Evolutionary conservation across 202 grass and related monocot genomes (phyloP).

Genomic region (Carex arenaria): DNA sequence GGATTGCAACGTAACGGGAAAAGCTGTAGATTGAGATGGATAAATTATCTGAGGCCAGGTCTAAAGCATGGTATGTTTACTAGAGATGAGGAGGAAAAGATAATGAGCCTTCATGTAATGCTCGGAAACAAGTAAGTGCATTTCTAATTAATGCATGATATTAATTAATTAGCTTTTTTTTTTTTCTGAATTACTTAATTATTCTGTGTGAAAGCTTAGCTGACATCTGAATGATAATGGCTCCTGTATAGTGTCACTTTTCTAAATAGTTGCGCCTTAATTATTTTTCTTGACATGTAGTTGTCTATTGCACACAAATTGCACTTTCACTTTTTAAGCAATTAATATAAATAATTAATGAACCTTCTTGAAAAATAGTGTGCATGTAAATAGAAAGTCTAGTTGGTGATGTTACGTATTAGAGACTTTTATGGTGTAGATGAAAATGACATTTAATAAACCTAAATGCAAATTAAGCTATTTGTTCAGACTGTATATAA

Average conservation of each 20-base stretch:
- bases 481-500: not conserved
- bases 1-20: slow-evolving; percentile 81
- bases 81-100: slow-evolving; percentile 45
- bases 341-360: not conserved
- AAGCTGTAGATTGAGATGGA: slow-evolving; percentile 83
- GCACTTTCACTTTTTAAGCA: not conserved
- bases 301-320: not conserved
- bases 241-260: not conserved
- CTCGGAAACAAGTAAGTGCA: slow-evolving; percentile 81
- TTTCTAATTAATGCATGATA: not conserved
- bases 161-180: too few relatives aligned
- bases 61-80: slow-evolving; percentile 84
- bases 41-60: slow-evolving; percentile 87
- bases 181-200: not conserved
- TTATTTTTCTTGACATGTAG: slow-evolving; percentile 5
- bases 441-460: slow-evolving; percentile 45
- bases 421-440: slow-evolving; percentile 44
- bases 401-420: slow-evolving; percentile 47
- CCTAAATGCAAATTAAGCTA: not conserved
- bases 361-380: slow-evolving; percentile 12
- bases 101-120: slow-evolving; percentile 55
- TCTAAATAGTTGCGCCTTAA: not conserved
- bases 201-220: not conserved
- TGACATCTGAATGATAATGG: slow-evolving; percentile 5
- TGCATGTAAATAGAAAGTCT: slow-evolving; percentile 12